A percentile compares a stretch with the other conserved stretches of the same genome.
Conservation (phyloP, 2,329 filamentous ascomycete genomes). For the Paecilomyces sp. region DNA sequence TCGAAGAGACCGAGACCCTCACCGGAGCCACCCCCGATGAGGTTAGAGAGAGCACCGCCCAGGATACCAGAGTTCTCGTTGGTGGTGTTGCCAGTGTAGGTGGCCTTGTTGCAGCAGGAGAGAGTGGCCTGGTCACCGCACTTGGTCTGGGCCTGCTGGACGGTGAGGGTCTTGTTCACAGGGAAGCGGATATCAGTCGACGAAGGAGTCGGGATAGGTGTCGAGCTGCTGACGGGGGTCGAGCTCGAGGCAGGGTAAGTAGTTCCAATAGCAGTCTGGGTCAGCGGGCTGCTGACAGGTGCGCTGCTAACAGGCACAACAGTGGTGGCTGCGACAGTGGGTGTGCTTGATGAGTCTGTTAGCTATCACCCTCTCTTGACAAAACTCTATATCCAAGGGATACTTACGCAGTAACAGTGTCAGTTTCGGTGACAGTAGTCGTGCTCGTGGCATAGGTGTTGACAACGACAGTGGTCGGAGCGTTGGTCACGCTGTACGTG, state of each 20-base stretch:
- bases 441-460: not conserved
- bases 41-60: constrained; percentile 24
- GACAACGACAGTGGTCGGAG: not conserved
- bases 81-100: constrained; percentile 28
- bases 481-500: not conserved
- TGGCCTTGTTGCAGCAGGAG: constrained; percentile 34
- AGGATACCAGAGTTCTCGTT: constrained; percentile 24
- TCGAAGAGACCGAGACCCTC: constrained; percentile 32
- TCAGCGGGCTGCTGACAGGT: no score
- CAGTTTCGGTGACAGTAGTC: not conserved
- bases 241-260: not conserved
- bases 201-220: not conserved
- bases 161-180: constrained; percentile 22
- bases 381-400: not conserved
- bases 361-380: not conserved
- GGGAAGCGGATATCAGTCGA: constrained; percentile 23
- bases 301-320: no score
- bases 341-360: not conserved
- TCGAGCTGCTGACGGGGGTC: not conserved
- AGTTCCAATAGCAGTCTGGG: no score
- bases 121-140: constrained; percentile 32
- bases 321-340: no score
- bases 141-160: constrained; percentile 31
- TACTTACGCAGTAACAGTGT: not conserved
- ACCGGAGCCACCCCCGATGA: constrained; percentile 27